Evolutionary conservation across 257 asterid genomes (phyloP).

Genomic region (Phtheirospermum japonicum): DNA sequence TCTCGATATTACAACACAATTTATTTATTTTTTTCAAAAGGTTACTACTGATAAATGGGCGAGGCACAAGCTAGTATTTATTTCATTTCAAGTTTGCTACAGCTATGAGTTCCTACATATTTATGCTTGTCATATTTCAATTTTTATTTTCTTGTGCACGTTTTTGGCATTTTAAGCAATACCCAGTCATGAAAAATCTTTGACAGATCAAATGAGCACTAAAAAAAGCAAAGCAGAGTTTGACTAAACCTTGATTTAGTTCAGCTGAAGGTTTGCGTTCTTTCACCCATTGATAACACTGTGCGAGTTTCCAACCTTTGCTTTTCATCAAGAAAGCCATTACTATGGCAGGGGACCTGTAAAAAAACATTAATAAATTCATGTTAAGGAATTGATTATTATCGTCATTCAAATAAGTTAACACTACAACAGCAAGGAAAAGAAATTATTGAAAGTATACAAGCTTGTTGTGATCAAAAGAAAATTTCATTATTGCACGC

Average conservation of each 20-base stretch:
- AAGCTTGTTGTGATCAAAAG: not conserved
- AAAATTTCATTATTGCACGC: not conserved
- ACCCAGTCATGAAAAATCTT: not conserved
- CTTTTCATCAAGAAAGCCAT: conserved; percentile 94
- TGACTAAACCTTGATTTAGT: conserved; percentile 59
- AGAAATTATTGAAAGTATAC: not conserved
- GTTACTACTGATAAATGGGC: too few species aligned
- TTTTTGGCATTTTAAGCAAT: not conserved
- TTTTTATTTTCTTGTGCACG: not conserved
- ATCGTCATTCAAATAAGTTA: not conserved
- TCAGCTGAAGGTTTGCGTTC: conserved; percentile 78
- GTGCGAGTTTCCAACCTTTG: conserved; percentile 86
- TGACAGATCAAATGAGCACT: not conserved
- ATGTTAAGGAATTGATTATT: conserved; percentile 2
- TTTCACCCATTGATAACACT: conserved; percentile 95
- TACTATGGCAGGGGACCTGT: conserved; percentile 94
- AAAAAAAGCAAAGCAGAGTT: conserved; percentile 15
- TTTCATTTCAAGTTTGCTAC: too few species aligned
- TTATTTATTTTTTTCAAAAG: too few species aligned
- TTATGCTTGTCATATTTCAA: too few species aligned
- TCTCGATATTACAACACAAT: too few species aligned
- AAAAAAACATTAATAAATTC: conserved; percentile 18
- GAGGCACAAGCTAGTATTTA: too few species aligned
- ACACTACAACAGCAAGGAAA: not conserved
- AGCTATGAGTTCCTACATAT: too few species aligned